Conservation (phyloP, 106 monocot species). For the Vanilla planifolia region DNA sequence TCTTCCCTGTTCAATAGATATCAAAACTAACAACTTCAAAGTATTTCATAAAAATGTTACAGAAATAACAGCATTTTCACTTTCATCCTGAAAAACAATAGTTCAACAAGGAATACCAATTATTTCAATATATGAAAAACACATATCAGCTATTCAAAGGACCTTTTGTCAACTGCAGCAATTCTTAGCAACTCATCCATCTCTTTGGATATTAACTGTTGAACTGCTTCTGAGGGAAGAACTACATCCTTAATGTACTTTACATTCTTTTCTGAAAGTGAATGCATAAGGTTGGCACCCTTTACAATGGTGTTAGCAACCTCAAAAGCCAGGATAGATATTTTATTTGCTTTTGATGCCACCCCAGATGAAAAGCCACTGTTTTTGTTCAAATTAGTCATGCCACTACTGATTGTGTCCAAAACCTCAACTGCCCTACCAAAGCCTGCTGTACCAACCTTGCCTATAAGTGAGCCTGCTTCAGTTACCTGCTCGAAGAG, state of each 20-base stretch:
- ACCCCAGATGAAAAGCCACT: constrained; percentile 53
- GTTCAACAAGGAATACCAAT: too few relatives aligned
- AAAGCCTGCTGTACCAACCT: constrained; percentile 63
- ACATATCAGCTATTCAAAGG: background rate
- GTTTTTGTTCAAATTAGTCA: constrained; percentile 50
- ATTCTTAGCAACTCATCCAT: constrained; percentile 47
- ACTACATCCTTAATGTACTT: constrained; percentile 57
- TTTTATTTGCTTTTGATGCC: constrained; percentile 43
- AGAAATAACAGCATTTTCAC: too few relatives aligned
- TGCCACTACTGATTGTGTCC: constrained; percentile 61
- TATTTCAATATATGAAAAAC: background rate
- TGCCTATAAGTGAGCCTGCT: constrained; percentile 54
- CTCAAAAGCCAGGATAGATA: constrained; percentile 78
- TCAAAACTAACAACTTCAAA: constrained; percentile 1
- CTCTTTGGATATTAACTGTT: constrained; percentile 51
- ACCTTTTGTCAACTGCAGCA: constrained; percentile 86
- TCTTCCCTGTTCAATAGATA: constrained; percentile 48
- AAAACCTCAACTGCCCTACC: constrained; percentile 82
- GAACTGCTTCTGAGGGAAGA: constrained; percentile 73
- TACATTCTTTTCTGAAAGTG: constrained; percentile 64
- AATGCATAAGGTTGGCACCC: constrained; percentile 67
- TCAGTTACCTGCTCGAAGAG: constrained; percentile 47
- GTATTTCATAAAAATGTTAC: too few relatives aligned
- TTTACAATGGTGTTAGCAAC: constrained; percentile 79
- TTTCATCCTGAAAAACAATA: too few relatives aligned